Evolutionary conservation across 495 filamentous ascomycete genomes (phyloP).

Genomic region (Penicillium cinerascens): DNA sequence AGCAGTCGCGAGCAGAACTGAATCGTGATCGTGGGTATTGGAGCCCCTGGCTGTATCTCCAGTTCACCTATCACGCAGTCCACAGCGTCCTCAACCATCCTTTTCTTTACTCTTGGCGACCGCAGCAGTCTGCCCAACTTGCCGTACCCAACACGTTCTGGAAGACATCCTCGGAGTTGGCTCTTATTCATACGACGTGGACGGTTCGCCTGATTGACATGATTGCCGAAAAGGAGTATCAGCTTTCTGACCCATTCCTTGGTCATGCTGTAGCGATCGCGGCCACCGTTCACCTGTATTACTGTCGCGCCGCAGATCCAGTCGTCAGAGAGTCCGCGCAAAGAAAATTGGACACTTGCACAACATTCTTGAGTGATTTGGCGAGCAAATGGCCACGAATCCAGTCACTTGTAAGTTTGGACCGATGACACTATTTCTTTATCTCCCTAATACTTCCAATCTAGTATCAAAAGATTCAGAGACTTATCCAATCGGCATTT

Average conservation of each 20-base stretch:
- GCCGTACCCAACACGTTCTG: constrained; percentile 44
- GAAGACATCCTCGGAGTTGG: constrained; percentile 41
- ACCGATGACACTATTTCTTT: not conserved
- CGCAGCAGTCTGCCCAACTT: constrained; percentile 40
- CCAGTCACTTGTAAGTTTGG: constrained; percentile 25
- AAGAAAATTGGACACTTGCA: constrained; percentile 35
- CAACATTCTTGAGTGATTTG: constrained; percentile 31
- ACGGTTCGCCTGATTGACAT: constrained; percentile 43
- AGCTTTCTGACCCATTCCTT: constrained; percentile 40
- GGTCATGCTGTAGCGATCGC: constrained; percentile 39
- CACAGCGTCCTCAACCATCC: constrained; percentile 43
- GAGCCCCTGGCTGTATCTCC: constrained; percentile 42
- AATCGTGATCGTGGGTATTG: constrained; percentile 36
- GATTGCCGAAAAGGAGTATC: constrained; percentile 38
- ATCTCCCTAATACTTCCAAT: not conserved
- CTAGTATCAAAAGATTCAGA: constrained; percentile 35
- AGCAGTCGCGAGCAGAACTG: constrained; percentile 34
- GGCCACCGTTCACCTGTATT: constrained; percentile 41
- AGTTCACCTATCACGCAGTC: constrained; percentile 44
- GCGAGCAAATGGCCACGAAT: constrained; percentile 31
- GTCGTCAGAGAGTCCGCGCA: constrained; percentile 38
- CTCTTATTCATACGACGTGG: constrained; percentile 43
- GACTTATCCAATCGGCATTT: constrained; percentile 33
- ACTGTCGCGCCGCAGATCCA: constrained; percentile 39
- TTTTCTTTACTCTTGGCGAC: constrained; percentile 43